Percentiles rank a stretch among this genome's conserved stretches.
phyloP scores from a whole-genome alignment of 163 green algal genomes.

The Scenedesmus sp. region DNA sequence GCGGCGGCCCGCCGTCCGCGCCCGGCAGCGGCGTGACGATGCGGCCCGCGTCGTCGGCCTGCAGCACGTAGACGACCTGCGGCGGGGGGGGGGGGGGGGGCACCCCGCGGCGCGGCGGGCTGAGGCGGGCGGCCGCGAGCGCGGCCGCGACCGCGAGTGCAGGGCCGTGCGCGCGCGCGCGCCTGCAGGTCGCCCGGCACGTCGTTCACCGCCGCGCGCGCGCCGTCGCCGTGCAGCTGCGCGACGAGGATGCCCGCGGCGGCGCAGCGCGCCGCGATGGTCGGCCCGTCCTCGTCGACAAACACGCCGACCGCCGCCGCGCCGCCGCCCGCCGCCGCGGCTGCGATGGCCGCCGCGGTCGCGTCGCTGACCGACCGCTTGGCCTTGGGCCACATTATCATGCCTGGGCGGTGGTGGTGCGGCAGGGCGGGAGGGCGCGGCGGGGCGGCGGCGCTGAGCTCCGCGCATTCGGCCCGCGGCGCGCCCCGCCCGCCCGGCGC shows the following conservation, averaged over 20 bases:
- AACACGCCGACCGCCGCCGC: slow-evolving; percentile 83
- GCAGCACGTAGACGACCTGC: slow-evolving; percentile 83
- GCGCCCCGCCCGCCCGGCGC: no score
- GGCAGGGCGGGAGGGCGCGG: no score
- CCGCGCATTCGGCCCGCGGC: no score
- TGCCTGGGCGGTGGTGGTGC: slow-evolving; percentile 61
- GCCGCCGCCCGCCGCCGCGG: slow-evolving; percentile 56
- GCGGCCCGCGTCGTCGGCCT: slow-evolving; percentile 63
- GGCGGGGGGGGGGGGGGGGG: slow-evolving; percentile 33
- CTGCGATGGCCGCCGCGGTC: slow-evolving; percentile 68
- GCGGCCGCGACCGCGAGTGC: neutral
- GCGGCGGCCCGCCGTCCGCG: neutral
- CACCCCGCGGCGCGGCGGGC: neutral
- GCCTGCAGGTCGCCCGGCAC: slow-evolving; percentile 52
- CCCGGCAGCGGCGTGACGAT: slow-evolving; percentile 63
- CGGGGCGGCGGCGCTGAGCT: no score
- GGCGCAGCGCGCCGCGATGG: slow-evolving; percentile 58
- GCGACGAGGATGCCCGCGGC: slow-evolving; percentile 62
- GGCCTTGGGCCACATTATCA: slow-evolving; percentile 89
- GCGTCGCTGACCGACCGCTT: slow-evolving; percentile 70
- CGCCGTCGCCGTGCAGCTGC: slow-evolving; percentile 84
- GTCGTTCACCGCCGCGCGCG: slow-evolving; percentile 55
- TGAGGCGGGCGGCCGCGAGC: neutral
- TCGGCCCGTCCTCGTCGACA: slow-evolving; percentile 82
- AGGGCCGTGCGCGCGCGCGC: neutral